A percentile compares a stretch with the other conserved stretches of the same genome.
phyloP scores from a whole-genome alignment of 805 yeast species.

The Blastobotrys terrestris region DNA sequence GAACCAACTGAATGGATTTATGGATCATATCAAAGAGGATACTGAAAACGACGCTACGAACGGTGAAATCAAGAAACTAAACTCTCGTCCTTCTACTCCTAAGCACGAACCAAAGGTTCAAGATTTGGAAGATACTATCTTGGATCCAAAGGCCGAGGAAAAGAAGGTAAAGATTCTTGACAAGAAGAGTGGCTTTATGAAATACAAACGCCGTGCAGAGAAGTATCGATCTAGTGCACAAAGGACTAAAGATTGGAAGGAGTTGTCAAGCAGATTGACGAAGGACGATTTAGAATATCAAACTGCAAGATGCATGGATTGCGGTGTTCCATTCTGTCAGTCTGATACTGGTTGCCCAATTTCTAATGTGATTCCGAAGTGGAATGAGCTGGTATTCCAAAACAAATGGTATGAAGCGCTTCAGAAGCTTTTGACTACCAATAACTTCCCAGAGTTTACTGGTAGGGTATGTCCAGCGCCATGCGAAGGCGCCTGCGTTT shows the following conservation, averaged over 20 bases:
- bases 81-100: conserved; percentile 22
- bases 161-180: conserved; percentile 61
- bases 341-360: conserved; percentile 98
- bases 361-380: conserved; percentile 93
- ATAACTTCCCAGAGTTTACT: conserved; percentile 97
- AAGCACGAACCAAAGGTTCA: conserved; percentile 71
- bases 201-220: conserved; percentile 84
- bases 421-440: conserved; percentile 87
- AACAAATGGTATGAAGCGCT: conserved; percentile 93
- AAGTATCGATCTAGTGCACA: conserved; percentile 70
- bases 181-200: conserved; percentile 86
- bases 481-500: conserved; percentile 93
- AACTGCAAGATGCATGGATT: conserved; percentile 98
- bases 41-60: conserved; percentile 83
- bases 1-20: conserved; percentile 44
- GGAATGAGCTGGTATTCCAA: conserved; percentile 94
- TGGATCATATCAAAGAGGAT: conserved; percentile 70
- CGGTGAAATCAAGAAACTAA: conserved; percentile 56
- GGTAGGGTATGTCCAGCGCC: conserved; percentile 99
- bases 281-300: conserved; percentile 84
- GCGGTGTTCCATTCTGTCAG: conserved; percentile 99
- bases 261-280: conserved; percentile 71
- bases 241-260: conserved; percentile 89
- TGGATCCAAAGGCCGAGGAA: conserved; percentile 59
- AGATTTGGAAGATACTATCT: conserved; percentile 85